phyloP scores from a whole-genome alignment of 257 asterid genomes.

The Prunella vulgaris region DNA sequence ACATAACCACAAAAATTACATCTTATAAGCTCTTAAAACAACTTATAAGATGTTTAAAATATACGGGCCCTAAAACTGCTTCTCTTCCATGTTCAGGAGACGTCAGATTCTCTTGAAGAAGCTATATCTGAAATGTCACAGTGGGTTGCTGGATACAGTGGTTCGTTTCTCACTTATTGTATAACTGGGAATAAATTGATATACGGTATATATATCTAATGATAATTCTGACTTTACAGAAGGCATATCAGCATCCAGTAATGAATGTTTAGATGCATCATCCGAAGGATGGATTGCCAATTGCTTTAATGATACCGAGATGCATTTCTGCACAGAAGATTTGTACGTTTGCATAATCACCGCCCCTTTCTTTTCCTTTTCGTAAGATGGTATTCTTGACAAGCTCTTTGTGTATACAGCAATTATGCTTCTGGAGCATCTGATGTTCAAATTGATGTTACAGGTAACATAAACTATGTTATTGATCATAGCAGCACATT shows the following conservation, averaged over 20 bases:
- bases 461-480: slow-evolving; percentile 35
- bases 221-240: slow-evolving; percentile 18
- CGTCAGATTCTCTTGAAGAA: slow-evolving; percentile 50
- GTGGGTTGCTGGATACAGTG: slow-evolving; percentile 65
- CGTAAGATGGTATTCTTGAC: not conserved
- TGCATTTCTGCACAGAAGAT: slow-evolving; percentile 38
- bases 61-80: not conserved
- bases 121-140: slow-evolving; percentile 52
- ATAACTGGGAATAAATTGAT: not conserved
- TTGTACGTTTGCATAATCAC: slow-evolving; percentile 40
- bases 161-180: slow-evolving; percentile 24
- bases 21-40: not conserved
- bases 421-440: slow-evolving; percentile 44
- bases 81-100: slow-evolving; percentile 41
- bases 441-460: slow-evolving; percentile 47
- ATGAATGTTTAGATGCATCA: slow-evolving; percentile 58
- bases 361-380: not conserved
- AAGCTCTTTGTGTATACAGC: slow-evolving; percentile 28
- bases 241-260: slow-evolving; percentile 25
- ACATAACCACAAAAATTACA: not conserved
- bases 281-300: slow-evolving; percentile 80
- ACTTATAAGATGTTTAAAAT: not conserved
- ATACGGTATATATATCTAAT: not conserved
- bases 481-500: not conserved
- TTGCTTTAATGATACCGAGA: slow-evolving; percentile 56